A percentile compares a stretch with the other conserved stretches of the same genome.
These are phyloP conservation scores for Colletotrichum brevisporum DNA, from an alignment of 2,329 filamentous ascomycete species.

Conservation along the genomic window DNA sequence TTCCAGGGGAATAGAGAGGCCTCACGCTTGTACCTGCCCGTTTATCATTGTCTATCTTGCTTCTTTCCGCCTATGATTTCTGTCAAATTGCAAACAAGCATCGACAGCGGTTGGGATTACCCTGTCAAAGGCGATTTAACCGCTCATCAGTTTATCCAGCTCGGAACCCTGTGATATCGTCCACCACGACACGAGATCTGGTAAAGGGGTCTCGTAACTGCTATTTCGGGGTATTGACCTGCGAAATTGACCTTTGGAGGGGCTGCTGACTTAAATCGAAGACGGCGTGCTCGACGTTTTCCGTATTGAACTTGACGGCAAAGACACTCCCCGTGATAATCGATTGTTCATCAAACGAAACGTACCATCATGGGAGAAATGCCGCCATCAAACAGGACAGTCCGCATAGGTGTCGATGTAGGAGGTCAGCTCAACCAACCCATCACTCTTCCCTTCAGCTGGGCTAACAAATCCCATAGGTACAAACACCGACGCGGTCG, in stretches of 20 bases:
- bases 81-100: neutral
- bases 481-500: conserved; percentile 68
- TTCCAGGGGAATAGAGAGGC: neutral
- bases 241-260: neutral
- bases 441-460: neutral
- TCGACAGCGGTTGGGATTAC: neutral
- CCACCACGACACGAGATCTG: neutral
- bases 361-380: conserved; percentile 25
- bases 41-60: conserved; percentile 11
- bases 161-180: neutral
- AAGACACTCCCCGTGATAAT: neutral
- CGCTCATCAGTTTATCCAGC: conserved; percentile 19
- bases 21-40: conserved; percentile 30
- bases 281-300: neutral
- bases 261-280: neutral
- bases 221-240: neutral
- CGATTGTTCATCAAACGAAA: neutral
- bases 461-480: conserved; percentile 39
- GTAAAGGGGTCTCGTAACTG: conserved; percentile 6
- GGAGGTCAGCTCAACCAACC: conserved; percentile 48
- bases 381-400: conserved; percentile 16
- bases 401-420: conserved; percentile 61
- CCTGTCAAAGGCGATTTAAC: neutral
- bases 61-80: neutral
- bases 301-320: neutral